These are phyloP conservation scores for Aspergillus pseudoglaucus DNA, from an alignment of 2,329 filamentous ascomycete species.

Conservation along the genomic window DNA sequence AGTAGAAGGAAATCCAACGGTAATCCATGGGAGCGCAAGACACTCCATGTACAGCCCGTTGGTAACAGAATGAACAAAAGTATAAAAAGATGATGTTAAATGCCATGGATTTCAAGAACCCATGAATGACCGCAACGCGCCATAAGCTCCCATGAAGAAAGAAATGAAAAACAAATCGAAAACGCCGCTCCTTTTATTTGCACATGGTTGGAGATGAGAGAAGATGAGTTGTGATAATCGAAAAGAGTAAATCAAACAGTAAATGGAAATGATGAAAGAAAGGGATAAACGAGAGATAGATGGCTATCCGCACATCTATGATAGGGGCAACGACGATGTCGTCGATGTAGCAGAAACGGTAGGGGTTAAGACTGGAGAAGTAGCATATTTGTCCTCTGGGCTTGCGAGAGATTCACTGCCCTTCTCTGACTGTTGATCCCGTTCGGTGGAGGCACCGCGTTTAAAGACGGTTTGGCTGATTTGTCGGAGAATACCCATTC, in stretches of 20 bases:
- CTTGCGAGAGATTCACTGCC: slow-evolving; percentile 21
- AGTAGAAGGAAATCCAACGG: slow-evolving; percentile 5
- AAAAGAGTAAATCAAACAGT: not conserved
- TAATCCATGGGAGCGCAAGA: slow-evolving; percentile 2
- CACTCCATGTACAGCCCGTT: slow-evolving; percentile 4
- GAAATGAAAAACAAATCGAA: slow-evolving; percentile 7
- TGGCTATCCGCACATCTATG: not conserved
- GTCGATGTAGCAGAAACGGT: slow-evolving; percentile 32
- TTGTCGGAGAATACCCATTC: slow-evolving; percentile 36
- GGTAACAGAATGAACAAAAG: slow-evolving; percentile 2
- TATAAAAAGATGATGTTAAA: not conserved
- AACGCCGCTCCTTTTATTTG: slow-evolving; percentile 16
- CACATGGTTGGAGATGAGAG: slow-evolving; percentile 9
- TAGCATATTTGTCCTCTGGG: slow-evolving; percentile 25
- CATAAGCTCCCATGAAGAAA: slow-evolving; percentile 8
- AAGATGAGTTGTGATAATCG: not conserved
- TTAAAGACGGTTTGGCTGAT: slow-evolving; percentile 42
- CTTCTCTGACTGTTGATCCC: slow-evolving; percentile 25
- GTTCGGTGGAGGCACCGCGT: slow-evolving; percentile 34
- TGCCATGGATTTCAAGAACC: slow-evolving; percentile 8
- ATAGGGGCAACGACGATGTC: slow-evolving; percentile 19
- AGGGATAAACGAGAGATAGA: not conserved
- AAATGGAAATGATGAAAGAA: not conserved
- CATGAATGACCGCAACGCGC: slow-evolving; percentile 7
- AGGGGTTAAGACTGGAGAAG: slow-evolving; percentile 29